Evolutionary conservation across 148 eudicot species (phyloP).

Genomic region (Vaccinium vitisidaea): DNA sequence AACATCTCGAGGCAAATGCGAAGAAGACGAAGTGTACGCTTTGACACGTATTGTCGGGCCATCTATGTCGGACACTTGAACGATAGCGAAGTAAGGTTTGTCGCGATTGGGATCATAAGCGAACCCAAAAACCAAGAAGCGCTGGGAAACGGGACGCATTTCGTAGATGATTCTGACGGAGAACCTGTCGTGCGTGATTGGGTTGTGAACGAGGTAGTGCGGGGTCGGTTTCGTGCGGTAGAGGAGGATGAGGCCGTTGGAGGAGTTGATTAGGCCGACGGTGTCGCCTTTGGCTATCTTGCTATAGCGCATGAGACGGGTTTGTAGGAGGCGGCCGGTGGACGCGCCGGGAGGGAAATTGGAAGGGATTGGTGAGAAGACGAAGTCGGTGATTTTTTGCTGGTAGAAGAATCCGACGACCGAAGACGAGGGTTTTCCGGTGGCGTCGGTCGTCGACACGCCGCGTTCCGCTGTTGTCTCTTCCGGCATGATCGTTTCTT

Average conservation of each 20-base stretch:
- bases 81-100: neutral
- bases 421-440: neutral
- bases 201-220: neutral
- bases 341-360: neutral
- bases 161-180: neutral
- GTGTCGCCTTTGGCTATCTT: neutral
- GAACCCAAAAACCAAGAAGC: neutral
- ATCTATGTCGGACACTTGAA: neutral
- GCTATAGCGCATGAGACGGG: neutral
- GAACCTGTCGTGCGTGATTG: neutral
- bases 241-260: neutral
- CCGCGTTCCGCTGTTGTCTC: neutral
- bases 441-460: neutral
- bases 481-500: neutral
- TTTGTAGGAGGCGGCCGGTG: neutral
- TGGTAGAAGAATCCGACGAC: neutral
- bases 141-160: neutral
- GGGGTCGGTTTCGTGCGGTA: neutral
- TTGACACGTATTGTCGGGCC: neutral
- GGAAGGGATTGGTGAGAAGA: neutral
- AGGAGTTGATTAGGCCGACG: neutral
- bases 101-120: neutral
- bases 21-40: neutral
- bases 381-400: neutral
- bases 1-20: neutral